These are phyloP conservation scores for Phytophthora melonis DNA, from an alignment of 352 stramenopile genomes.

Conservation along the genomic window DNA sequence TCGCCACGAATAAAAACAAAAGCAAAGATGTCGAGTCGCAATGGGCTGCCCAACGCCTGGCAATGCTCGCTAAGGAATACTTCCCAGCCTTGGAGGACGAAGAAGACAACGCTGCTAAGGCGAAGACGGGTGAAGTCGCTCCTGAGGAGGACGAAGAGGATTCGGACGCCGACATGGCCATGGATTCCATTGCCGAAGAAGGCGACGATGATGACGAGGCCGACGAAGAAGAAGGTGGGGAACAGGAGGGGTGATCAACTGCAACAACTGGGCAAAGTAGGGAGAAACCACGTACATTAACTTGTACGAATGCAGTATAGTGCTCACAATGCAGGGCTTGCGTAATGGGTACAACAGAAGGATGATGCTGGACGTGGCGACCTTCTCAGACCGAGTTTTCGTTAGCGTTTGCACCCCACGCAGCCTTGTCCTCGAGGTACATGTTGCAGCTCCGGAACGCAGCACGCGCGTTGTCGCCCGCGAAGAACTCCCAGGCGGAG, in stretches of 20 bases:
- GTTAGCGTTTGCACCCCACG: constrained; percentile 47
- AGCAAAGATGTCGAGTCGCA: constrained; percentile 66
- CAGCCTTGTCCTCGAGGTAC: constrained; percentile 79
- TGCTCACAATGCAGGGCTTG: constrained; percentile 27
- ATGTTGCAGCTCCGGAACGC: constrained; percentile 89
- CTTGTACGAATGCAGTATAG: constrained; percentile 23
- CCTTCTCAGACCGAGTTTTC: constrained; percentile 39
- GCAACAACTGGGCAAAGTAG: background rate
- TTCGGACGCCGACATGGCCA: constrained; percentile 46
- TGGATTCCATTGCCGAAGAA: constrained; percentile 35
- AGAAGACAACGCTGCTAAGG: constrained; percentile 27
- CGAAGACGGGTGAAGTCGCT: constrained; percentile 22
- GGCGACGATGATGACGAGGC: constrained; percentile 15
- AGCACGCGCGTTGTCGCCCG: constrained; percentile 73
- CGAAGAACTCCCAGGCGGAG: constrained; percentile 86
- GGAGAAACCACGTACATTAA: constrained; percentile 24
- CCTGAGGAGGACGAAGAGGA: constrained; percentile 40
- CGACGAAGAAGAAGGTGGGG: constrained; percentile 21
- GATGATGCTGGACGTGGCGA: background rate
- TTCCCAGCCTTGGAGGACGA: constrained; percentile 59
- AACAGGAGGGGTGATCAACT: constrained; percentile 19
- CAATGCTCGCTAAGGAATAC: constrained; percentile 73
- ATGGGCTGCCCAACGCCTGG: constrained; percentile 61
- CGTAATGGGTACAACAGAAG: constrained; percentile 20
- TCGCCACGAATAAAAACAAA: constrained; percentile 65